Base-by-base conservation (phyloP, 371 early-diverging fungal species). In the Astathelohania contejeani region DNA sequence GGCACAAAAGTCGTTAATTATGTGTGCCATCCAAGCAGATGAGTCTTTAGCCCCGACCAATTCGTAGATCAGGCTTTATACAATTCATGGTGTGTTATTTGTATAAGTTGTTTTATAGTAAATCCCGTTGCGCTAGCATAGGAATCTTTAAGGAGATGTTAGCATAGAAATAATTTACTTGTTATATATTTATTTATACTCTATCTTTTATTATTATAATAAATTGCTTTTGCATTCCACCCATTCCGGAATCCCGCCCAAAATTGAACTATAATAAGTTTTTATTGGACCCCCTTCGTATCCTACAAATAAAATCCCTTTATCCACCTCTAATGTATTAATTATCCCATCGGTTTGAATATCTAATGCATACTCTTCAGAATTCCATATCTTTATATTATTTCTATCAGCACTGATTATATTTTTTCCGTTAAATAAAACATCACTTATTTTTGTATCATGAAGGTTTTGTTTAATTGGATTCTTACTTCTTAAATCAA, bases 211-310 rank as follows among this genome's bases (percentile, higher is more conserved):
- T n/a, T n/a, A n/a, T n/a, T n/a, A n/a, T n/a, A n/a, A n/a, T n/a
- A n/a, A n/a, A n/a, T n/a, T n/a, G n/a, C n/a, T n/a, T n/a, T n/a
- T n/a, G n/a, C n/a, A n/a, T n/a, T n/a, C n/a, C n/a, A n/a, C 87
- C 90, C 91, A 94, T 53, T 78, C 77, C 29, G 95, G 97, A 9
- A 94, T 88, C 45, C 87, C 85, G 0, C 95, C 94, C 43, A 95
- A 74, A 40, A 80, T 75, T 27, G 90, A 90, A 53, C 88, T 79
- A 68, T 87, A 90, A 70, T 82, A 92, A 20, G 83, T 81, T 54
- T 85, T 84, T 78, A 95, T 90, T 60, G 85, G 84, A 38, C 81
- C 79, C 38, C 88, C 82, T 73, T 94, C 96, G 51, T 86, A 86
- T 26, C 95, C 95, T 32, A 86, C 77, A 66, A 89, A 83, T 42